Evolutionary conservation across 139 green algal species (phyloP).

Genomic region (Ettlia oleoabundans): DNA sequence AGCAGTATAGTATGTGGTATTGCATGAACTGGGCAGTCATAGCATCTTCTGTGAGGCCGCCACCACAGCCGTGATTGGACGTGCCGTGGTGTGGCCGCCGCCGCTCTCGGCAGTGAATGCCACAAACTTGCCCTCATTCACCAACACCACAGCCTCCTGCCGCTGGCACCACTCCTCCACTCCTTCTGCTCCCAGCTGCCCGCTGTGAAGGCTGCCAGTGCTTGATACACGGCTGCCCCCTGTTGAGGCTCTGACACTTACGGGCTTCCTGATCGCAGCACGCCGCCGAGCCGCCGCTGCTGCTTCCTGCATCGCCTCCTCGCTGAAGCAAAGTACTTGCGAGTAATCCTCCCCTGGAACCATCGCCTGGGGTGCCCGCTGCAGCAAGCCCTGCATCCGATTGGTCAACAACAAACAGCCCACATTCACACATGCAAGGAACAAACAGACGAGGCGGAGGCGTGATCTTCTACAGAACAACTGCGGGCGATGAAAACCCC

Average conservation of each 20-base stretch:
- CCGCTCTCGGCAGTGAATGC: not conserved
- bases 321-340: conserved; percentile 30
- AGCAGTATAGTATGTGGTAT: not conserved
- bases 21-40: not conserved
- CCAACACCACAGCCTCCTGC: conserved; percentile 24
- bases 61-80: not conserved
- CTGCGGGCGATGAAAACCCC: no score
- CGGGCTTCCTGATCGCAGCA: not conserved
- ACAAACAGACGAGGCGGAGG: not conserved
- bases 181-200: not conserved
- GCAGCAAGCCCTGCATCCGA: conserved; percentile 26
- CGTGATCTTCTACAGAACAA: no score
- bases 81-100: not conserved
- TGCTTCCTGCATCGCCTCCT: conserved; percentile 21
- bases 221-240: no score
- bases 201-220: not conserved
- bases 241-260: not conserved
- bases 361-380: conserved; percentile 10
- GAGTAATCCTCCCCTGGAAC: conserved; percentile 13
- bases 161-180: conserved; percentile 32
- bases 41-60: not conserved
- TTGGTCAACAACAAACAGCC: not conserved
- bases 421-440: not conserved
- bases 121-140: conserved; percentile 28
- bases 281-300: not conserved